Base-by-base conservation (phyloP, 805 yeast species). In the Cyberlindnera petersonii region DNA sequence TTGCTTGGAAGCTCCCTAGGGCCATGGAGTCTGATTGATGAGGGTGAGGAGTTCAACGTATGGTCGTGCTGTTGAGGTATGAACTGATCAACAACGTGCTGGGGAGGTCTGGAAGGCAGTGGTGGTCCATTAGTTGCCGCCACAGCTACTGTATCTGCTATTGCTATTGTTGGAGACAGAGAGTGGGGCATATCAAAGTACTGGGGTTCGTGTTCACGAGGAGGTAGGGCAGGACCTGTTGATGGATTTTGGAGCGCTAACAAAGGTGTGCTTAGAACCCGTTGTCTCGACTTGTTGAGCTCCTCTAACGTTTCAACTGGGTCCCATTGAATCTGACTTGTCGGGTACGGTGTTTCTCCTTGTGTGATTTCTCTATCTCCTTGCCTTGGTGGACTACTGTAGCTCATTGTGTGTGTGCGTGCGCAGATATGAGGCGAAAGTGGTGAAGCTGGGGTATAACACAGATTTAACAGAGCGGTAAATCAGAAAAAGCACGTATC, bases 1-100 rank as follows among this genome's bases (percentile, higher is more conserved):
- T 31, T 39, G 5, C 42, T 21, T 2, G 56, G 56, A 4, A 50
- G 27, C 27, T 50, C 48, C 22, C 58, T 39, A 16, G 58, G 58
- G 4, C 58, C 58, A 36, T 21, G 11, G 42, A 31, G 13, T n/a
- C n/a, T n/a, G n/a, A n/a, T n/a, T n/a, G n/a, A n/a, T n/a, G n/a
- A n/a, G n/a, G n/a, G n/a, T n/a, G n/a, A n/a, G n/a, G n/a, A n/a
- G n/a, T n/a, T n/a, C n/a, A n/a, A n/a, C n/a, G n/a, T n/a, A n/a
- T 23, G 38, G 22, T 36, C 26, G 15, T 34, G 26, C 20, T 22
- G 26, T 8, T 32, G 36, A 1, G 39, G 40, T 1, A 42, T 36
- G 23, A 46, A 46, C 11, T 44, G 56, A 22, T 53, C 46, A 6
- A 47, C 43, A 11, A 52, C 43, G 14, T 43, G 37, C 30, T 53